These are phyloP conservation scores for Hypholoma sublateritium DNA, from an alignment of 768 basidiomycete genomes.

Conservation along the genomic window DNA sequence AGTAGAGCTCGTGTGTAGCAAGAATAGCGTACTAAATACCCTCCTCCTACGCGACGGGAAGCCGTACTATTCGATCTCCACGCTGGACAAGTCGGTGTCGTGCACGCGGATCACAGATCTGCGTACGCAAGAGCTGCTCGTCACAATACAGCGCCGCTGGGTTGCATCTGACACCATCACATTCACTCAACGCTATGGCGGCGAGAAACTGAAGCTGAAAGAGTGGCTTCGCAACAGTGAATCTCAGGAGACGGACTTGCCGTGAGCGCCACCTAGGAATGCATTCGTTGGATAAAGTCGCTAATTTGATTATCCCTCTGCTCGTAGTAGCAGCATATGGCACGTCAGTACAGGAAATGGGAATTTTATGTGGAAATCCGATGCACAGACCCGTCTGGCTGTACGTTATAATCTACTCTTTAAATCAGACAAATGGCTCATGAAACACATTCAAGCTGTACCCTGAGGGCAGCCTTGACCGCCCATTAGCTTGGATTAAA, in stretches of 20 bases:
- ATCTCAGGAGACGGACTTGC: slow-evolving; percentile 15
- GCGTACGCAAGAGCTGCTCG: slow-evolving; percentile 15
- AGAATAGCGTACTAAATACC: slow-evolving; percentile 19
- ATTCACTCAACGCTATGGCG: slow-evolving; percentile 19
- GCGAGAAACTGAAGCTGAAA: slow-evolving; percentile 18
- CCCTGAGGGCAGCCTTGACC: too few relatives aligned
- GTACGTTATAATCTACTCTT: too few relatives aligned
- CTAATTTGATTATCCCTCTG: too few relatives aligned
- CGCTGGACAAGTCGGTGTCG: slow-evolving; percentile 14
- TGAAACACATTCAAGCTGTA: too few relatives aligned
- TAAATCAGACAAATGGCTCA: too few relatives aligned
- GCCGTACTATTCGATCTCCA: slow-evolving; percentile 20
- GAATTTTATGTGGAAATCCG: too few relatives aligned
- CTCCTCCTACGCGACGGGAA: slow-evolving; percentile 16
- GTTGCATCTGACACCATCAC: slow-evolving; percentile 23
- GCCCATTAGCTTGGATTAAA: slow-evolving; percentile 15
- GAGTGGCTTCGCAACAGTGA: slow-evolving; percentile 20
- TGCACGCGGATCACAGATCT: slow-evolving; percentile 21
- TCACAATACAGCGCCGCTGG: slow-evolving; percentile 15
- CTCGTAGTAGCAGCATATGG: too few relatives aligned
- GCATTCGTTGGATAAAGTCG: too few relatives aligned
- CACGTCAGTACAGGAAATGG: too few relatives aligned
- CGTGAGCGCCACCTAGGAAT: neutral
- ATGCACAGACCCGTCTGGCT: too few relatives aligned
- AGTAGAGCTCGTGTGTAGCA: slow-evolving; percentile 19